phyloP scores from a whole-genome alignment of 176 grass and related monocot genomes.

The Aegilops speltoides region DNA sequence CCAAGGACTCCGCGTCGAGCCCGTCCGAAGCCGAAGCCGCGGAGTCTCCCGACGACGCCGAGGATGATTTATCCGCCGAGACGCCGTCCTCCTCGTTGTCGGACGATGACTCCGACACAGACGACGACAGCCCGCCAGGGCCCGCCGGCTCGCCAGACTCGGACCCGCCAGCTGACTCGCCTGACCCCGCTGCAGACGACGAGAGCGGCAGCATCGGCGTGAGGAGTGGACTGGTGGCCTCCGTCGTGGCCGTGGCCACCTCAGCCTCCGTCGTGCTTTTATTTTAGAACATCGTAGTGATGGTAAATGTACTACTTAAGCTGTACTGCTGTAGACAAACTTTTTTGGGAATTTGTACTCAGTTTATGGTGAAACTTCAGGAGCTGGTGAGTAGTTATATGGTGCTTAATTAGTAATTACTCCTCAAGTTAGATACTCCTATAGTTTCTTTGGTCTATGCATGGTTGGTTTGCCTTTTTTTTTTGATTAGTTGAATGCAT shows the following conservation, averaged over 20 bases:
- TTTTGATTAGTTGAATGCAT: no score
- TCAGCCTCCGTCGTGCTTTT: slow-evolving; percentile 17
- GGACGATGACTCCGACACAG: neutral
- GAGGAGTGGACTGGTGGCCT: slow-evolving; percentile 18
- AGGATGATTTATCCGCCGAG: slow-evolving; percentile 12
- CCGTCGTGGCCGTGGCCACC: slow-evolving; percentile 23
- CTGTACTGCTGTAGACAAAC: no score
- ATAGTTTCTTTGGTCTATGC: no score
- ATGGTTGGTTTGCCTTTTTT: no score
- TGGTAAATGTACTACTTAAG: neutral
- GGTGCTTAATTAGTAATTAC: no score
- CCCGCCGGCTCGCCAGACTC: neutral
- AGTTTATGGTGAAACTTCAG: no score
- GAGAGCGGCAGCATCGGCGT: slow-evolving; percentile 13
- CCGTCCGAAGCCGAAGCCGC: slow-evolving; percentile 29
- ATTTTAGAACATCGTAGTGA: neutral
- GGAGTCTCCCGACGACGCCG: slow-evolving; percentile 25
- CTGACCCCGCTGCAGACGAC: slow-evolving; percentile 39
- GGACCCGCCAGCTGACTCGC: slow-evolving; percentile 35
- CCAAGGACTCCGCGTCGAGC: slow-evolving; percentile 6
- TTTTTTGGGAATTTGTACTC: no score
- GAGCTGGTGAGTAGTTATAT: no score
- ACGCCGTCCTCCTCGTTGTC: neutral
- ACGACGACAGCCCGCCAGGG: slow-evolving; percentile 45
- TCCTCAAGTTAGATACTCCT: no score